Evolutionary conservation across 768 basidiomycete genomes (phyloP), one percentile per base, ranked within the genome.

Genomic region (Termitomyces sp.): DNA sequence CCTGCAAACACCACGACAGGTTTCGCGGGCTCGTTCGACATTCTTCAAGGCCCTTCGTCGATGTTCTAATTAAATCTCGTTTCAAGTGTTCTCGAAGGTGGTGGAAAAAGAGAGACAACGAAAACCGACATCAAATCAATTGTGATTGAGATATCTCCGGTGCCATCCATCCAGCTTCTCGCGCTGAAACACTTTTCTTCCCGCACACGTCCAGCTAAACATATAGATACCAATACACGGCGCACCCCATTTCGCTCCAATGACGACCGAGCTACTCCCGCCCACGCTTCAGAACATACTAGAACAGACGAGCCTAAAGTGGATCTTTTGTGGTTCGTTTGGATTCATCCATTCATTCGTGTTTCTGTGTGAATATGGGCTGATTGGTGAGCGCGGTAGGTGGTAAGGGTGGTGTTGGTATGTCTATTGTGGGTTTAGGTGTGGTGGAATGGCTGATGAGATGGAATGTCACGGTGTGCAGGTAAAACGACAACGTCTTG

Each of bases 401-500:
- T 81, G 96, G 96, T 57, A 98, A 98, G 84, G 97, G 94, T 76
- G 97, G 96, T 81, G 97, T 98, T 65, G 94, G 96, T 90, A 73
- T 74, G 91, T 79, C 33, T 46, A 6, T 32, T 18, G 32, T 15
- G 32, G 38, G 13, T 32, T 32, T n/a, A 7, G 16, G 49, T 15
- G 33, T 39, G 48, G 53, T 18, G 11, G 7, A 15, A 62, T 49
- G 60, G 55, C 60, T 66, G 59, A 60, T 24, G 24, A 9, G 48
- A 28, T 5, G 35, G 42, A 28, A 50, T 5, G 20, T 56, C n/a
- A n/a, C n/a, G n/a, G n/a, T 62, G 44, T 39, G 57, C 71, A 94
- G 96, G 96, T 58, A 99, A 99, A 82, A 99, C 97, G 2, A 98
- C 97, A 0, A 97, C 97, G 4, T 96, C 94, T 12, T 98, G 96